A percentile compares a stretch with the other conserved stretches of the same genome.
Conservation (phyloP, 257 asterid species). For the Phtheirospermum japonicum region DNA sequence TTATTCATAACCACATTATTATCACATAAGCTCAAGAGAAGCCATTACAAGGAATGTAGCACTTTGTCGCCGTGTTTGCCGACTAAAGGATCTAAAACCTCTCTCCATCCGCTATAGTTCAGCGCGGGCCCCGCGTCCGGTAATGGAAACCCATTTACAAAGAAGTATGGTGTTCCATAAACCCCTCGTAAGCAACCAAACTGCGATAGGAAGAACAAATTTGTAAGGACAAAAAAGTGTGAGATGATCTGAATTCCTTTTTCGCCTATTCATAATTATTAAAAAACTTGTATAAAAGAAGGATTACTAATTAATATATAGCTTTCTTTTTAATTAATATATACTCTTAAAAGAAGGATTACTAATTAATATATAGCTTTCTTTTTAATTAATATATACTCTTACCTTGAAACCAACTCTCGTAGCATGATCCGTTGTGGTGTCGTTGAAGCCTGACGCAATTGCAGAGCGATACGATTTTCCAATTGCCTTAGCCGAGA, state of each 20-base stretch:
- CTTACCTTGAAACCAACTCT: conserved; percentile 78
- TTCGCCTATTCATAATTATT: no score
- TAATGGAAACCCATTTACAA: conserved; percentile 80
- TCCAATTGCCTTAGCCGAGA: conserved; percentile 44
- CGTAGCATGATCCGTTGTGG: conserved; percentile 55
- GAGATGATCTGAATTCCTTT: no score
- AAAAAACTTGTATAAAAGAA: no score
- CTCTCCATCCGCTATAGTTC: conserved; percentile 50
- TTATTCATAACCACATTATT: background rate
- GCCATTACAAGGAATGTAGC: conserved; percentile 21
- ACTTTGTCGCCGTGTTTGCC: conserved; percentile 11
- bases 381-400: no score
- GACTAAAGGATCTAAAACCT: conserved; percentile 57
- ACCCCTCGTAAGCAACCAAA: conserved; percentile 83
- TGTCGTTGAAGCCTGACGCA: conserved; percentile 51
- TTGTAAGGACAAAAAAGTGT: background rate
- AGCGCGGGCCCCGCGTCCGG: conserved; percentile 71
- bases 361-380: no score
- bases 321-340: no score
- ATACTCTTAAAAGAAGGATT: no score
- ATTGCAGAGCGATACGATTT: conserved; percentile 37
- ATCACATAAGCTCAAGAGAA: background rate
- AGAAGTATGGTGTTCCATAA: conserved; percentile 84
- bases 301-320: no score
- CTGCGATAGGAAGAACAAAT: conserved; percentile 36